phyloP scores from a whole-genome alignment of 257 asterid genomes.

The Gentiana straminea region DNA sequence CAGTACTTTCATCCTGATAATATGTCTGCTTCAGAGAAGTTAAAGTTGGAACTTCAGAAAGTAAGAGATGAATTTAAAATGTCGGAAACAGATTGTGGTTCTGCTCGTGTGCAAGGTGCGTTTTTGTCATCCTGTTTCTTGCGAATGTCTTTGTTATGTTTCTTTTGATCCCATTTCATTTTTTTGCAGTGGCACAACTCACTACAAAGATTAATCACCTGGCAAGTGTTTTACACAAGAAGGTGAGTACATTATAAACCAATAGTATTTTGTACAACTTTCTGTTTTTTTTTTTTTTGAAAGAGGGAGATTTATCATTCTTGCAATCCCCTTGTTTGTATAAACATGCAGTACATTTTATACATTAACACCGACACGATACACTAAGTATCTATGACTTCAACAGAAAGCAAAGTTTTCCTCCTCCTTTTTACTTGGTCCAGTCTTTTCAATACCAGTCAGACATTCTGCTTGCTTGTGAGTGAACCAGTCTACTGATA shows the following conservation, averaged over 20 bases:
- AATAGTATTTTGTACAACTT: neutral
- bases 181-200: slow-evolving; percentile 63
- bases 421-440: too few species aligned
- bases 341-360: too few species aligned
- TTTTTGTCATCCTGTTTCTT: neutral
- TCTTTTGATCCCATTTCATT: too few species aligned
- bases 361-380: too few species aligned
- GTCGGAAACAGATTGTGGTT: slow-evolving; percentile 95
- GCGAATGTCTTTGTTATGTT: too few species aligned
- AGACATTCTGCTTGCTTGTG: too few species aligned
- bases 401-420: too few species aligned
- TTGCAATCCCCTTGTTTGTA: too few species aligned
- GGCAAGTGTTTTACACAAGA: slow-evolving; percentile 45
- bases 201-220: slow-evolving; percentile 81
- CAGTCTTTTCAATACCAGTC: too few species aligned
- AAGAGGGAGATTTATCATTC: too few species aligned
- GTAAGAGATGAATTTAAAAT: slow-evolving; percentile 83
- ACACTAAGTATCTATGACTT: too few species aligned
- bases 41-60: slow-evolving; percentile 73
- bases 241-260: slow-evolving; percentile 28
- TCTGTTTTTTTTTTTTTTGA: neutral
- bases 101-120: slow-evolving; percentile 89
- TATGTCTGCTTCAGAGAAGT: slow-evolving; percentile 85
- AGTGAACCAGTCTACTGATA: too few species aligned
- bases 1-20: slow-evolving; percentile 87